phyloP scores from a whole-genome alignment of 257 asterid genomes.

The Marsdenia floribunda region DNA sequence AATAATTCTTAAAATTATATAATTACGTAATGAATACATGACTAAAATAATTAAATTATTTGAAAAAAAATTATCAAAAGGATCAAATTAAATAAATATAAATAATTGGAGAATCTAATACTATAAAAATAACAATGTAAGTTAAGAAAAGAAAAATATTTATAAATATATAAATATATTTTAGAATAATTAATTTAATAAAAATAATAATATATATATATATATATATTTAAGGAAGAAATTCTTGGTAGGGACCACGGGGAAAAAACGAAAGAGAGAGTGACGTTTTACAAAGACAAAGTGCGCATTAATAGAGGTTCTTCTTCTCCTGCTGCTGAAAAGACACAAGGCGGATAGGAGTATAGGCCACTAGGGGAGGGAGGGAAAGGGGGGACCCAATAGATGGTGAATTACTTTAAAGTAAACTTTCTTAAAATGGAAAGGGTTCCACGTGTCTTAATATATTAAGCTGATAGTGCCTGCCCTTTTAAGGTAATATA shows the following conservation, averaged over 20 bases:
- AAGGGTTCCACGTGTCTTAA: constrained; percentile 32
- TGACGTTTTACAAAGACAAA: constrained; percentile 22
- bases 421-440: constrained; percentile 34
- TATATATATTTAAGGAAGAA: too few relatives aligned
- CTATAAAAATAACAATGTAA: too few relatives aligned
- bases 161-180: too few relatives aligned
- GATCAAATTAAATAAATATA: too few relatives aligned
- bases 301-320: constrained; percentile 2
- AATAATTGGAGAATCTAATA: too few relatives aligned
- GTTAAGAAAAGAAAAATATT: too few relatives aligned
- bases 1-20: too few relatives aligned
- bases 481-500: constrained; percentile 24
- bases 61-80: too few relatives aligned
- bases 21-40: too few relatives aligned
- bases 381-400: background rate
- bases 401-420: constrained; percentile 42
- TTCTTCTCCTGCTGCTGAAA: background rate
- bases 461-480: constrained; percentile 40
- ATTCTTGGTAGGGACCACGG: background rate
- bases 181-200: too few relatives aligned
- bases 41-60: too few relatives aligned
- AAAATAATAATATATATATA: too few relatives aligned
- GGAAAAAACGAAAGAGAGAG: constrained; percentile 20
- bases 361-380: background rate
- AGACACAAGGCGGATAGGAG: background rate